Evolutionary conservation across 495 filamentous ascomycete species (phyloP), one percentile per base, ranked within the genome.

Genomic region (Glarea lozoyensis): DNA sequence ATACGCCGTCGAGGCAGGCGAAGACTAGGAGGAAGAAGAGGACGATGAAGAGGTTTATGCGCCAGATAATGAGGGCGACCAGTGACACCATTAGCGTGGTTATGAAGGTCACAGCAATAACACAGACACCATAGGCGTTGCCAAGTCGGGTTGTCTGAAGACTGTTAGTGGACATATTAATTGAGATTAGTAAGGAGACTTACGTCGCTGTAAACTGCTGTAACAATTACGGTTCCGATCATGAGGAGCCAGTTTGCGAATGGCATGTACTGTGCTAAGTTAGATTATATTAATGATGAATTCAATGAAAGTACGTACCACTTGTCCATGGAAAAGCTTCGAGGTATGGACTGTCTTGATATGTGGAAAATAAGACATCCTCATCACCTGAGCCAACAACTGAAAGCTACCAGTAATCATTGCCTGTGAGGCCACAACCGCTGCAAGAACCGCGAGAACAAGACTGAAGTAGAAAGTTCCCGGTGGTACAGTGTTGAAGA

Each of bases 321-420:
- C 57, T 45, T 87, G 82, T 5, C 78, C 78, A 51, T 86, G 72
- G 52, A 82, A 86, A 7, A 60, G 66, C 15, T 64, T 71, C 2
- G 75, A 80, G 0, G 79, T 84, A 46, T 86, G 79, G 7, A 79
- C 62, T 0, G 82, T 61, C 43, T 81, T 81, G 46, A 86, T 77
- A 40, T 84, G 81, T 5, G 82, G 82, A 45, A 83, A 84, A 56
- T 87, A 87, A 1, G 74, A 80, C 27, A 83, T 57, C 43, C 12
- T 79, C 77, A 86, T 84, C 43, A 84, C 73, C 59, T 86, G 82
- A 16, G 75, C 71, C 29, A 84, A 62, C 17, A 87, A 68, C 68
- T 83, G 53, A 43, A 87, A 85, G 2, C 76, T 75, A n/a, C 72
- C 75, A 5, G 82, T 86, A 34, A 87, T 86, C 63, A 86, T 81